These are phyloP conservation scores for Paracamarosporium sp. DNA, from an alignment of 2,329 filamentous ascomycete species.

Conservation along the genomic window DNA sequence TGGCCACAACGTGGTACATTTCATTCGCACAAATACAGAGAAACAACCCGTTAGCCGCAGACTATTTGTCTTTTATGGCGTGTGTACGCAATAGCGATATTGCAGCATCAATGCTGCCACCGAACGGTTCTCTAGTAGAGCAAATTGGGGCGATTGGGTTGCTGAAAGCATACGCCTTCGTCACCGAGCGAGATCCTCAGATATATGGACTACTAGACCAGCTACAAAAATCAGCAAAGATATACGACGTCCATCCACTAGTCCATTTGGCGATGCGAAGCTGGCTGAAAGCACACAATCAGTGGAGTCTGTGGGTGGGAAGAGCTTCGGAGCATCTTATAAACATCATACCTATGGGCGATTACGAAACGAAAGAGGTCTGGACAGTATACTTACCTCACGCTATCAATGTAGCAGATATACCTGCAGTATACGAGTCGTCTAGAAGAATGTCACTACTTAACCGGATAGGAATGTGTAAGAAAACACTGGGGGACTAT, in stretches of 20 bases:
- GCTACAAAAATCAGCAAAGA: conserved; percentile 8
- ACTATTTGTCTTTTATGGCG: conserved; percentile 44
- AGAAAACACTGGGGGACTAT: conserved; percentile 11
- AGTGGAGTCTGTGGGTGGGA: conserved; percentile 19
- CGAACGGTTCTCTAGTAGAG: conserved; percentile 18
- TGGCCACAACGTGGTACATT: conserved; percentile 40
- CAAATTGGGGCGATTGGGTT: conserved; percentile 37
- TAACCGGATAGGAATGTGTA: conserved; percentile 11
- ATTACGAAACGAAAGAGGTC: conserved; percentile 19
- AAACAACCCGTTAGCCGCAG: conserved; percentile 33
- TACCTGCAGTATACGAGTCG: neutral
- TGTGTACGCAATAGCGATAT: conserved; percentile 42
- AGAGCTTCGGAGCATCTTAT: conserved; percentile 23
- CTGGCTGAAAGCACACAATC: conserved; percentile 35
- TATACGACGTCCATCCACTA: conserved; percentile 42
- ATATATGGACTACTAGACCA: neutral
- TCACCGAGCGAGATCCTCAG: conserved; percentile 20
- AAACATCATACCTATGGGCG: conserved; percentile 26
- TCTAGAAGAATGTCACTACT: conserved; percentile 11
- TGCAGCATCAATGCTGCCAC: conserved; percentile 40
- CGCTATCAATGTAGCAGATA: conserved; percentile 17
- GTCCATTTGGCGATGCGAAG: conserved; percentile 42
- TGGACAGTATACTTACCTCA: conserved; percentile 43
- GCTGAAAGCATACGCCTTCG: conserved; percentile 42
- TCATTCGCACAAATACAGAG: conserved; percentile 45